These are phyloP conservation scores for Kwoniella pini DNA, from an alignment of 768 basidiomycete species.

Conservation along the genomic window DNA sequence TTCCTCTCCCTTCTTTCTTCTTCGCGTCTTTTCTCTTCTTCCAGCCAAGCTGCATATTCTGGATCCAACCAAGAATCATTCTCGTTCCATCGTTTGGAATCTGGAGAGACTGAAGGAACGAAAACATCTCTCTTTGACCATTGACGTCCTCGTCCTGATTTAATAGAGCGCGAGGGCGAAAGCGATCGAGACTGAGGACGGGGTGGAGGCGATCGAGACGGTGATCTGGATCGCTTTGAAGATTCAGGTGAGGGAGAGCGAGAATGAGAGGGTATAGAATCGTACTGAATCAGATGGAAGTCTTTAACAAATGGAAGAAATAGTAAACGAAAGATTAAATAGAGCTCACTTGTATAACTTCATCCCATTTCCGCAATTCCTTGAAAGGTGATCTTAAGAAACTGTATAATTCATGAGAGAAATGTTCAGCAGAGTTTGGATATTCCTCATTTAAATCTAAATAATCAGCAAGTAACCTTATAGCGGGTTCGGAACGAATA, in stretches of 20 bases:
- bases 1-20: constrained; percentile 27
- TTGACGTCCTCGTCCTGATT: constrained; percentile 19
- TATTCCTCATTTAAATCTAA: constrained; percentile 65
- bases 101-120: constrained; percentile 31
- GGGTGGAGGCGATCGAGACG: constrained; percentile 21
- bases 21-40: constrained; percentile 27
- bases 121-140: constrained; percentile 36
- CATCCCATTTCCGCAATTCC: constrained; percentile 79
- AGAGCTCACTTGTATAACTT: constrained; percentile 68
- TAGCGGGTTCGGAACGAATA: constrained; percentile 77
- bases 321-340: not conserved
- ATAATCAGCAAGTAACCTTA: constrained; percentile 77
- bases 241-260: too few species aligned
- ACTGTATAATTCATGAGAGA: constrained; percentile 88
- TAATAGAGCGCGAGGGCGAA: too few species aligned
- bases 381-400: constrained; percentile 86
- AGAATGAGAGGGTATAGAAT: constrained; percentile 24
- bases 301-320: not conserved
- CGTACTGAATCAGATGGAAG: constrained; percentile 41
- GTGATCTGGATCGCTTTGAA: constrained; percentile 17
- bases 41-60: constrained; percentile 35
- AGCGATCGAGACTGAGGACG: constrained; percentile 10
- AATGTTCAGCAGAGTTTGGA: constrained; percentile 80
- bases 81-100: constrained; percentile 34
- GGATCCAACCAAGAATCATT: constrained; percentile 45